Base-by-base conservation (phyloP, 176 grass and related monocot species). In the Pharus latifolius region DNA sequence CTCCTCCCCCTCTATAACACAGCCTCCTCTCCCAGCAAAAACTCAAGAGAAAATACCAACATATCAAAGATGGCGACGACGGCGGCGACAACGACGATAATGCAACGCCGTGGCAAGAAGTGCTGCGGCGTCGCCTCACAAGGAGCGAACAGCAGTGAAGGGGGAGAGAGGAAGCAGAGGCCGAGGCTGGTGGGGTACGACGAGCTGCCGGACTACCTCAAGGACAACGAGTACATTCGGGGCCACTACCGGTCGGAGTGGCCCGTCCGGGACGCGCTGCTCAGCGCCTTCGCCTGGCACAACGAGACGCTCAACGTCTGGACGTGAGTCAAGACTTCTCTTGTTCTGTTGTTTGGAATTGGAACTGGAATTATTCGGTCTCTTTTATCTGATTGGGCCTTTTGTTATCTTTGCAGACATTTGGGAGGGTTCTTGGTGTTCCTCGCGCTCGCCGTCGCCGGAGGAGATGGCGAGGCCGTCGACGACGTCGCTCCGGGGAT, bases 271-370 rank as follows among this genome's bases (percentile, higher is more conserved):
- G 75, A 93, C 76, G 95, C 87, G 16, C 82, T 98, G 18, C 95
- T 88, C 78, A 98, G 95, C 78, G 80, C 49, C 81, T 98, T 98
- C 90, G 77, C 90, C 12, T 98, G 95, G 95, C 95, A 98, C 89
- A 98, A 91, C 78, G 95, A 98, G 81, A 98, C 90, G 9, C 95
- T 98, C 75, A 98, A 98, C 60, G 68, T 98, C 75, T 98, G 95
- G 95, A 98, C 90, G 95, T 86, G 60, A n/a, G 77, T 26, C 24
- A 0, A 1, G 6, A 24, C 20, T 29, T 5, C 10, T 72, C 19
- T 15, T 29, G n/a, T n/a, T 13, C 13, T 67, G 4, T 0, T 2
- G 58, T 7, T 30, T 43, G 19, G 14, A 19, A 7, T 51, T 20
- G 34, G 19, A n/a, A n/a, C n/a, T n/a, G n/a, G 19, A 56, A 1